A percentile compares a stretch with the other conserved stretches of the same genome.
phyloP scores from a whole-genome alignment of 225 moss, liverwort and hornwort species.

The Polytrichum formosum region DNA sequence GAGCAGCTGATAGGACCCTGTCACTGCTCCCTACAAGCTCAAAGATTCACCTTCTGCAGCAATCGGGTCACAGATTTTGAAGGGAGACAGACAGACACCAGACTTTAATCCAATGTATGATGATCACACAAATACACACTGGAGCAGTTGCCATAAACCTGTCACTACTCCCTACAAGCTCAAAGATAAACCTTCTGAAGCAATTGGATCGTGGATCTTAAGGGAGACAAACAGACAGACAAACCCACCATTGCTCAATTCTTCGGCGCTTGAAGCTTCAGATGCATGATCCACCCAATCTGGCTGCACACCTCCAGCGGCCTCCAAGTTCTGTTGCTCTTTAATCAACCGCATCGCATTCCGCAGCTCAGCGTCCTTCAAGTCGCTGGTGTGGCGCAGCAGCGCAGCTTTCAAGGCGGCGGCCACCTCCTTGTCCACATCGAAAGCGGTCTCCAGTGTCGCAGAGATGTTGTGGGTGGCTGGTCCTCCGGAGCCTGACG shows the following conservation, averaged over 20 bases:
- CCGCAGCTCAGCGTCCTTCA: slow-evolving; percentile 34
- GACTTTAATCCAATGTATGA: too few species aligned
- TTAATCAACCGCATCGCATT: slow-evolving; percentile 27
- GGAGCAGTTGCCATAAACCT: too few species aligned
- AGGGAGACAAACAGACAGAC: too few species aligned
- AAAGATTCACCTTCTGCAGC: too few species aligned
- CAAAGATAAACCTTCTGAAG: too few species aligned
- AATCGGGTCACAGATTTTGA: too few species aligned
- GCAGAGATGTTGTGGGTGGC: slow-evolving; percentile 21
- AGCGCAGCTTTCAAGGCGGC: slow-evolving; percentile 36
- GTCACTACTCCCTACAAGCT: too few species aligned
- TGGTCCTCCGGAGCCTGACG: background rate
- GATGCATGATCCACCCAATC: slow-evolving; percentile 30
- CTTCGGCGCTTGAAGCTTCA: slow-evolving; percentile 1
- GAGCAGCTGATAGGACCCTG: too few species aligned
- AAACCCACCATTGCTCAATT: background rate
- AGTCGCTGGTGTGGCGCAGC: slow-evolving; percentile 22
- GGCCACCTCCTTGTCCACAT: slow-evolving; percentile 40
- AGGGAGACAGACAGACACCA: too few species aligned
- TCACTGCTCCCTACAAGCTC: too few species aligned
- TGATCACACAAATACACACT: too few species aligned
- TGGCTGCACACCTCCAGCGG: slow-evolving; percentile 13
- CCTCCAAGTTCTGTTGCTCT: slow-evolving; percentile 17
- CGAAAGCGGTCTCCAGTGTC: slow-evolving; percentile 36
- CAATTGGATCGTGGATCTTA: too few species aligned